phyloP scores from a whole-genome alignment of 108 stramenopile genomes.

The Craspedostauros australis region DNA sequence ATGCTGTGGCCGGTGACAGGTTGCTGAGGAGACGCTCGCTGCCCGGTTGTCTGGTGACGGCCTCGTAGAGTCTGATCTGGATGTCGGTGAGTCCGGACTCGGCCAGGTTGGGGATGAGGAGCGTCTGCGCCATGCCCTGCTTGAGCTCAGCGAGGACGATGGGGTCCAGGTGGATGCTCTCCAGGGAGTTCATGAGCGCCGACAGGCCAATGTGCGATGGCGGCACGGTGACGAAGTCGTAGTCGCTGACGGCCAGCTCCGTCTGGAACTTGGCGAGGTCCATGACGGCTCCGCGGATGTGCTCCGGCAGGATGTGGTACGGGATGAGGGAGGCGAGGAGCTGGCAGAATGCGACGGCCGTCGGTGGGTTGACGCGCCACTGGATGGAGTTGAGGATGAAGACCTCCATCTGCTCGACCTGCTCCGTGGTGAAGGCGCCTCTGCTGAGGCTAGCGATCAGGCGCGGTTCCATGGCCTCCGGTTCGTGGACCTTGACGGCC shows the following conservation, averaged over 20 bases:
- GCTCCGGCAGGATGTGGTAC: background rate
- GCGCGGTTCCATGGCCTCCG: slow-evolving; percentile 44
- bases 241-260: slow-evolving; percentile 17
- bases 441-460: slow-evolving; percentile 43
- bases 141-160: background rate
- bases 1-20: no score
- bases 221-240: slow-evolving; percentile 1
- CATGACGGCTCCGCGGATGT: slow-evolving; percentile 11
- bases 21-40: background rate
- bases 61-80: slow-evolving; percentile 7
- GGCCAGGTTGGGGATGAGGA: background rate
- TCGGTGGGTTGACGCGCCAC: slow-evolving; percentile 56
- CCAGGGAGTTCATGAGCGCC: slow-evolving; percentile 28
- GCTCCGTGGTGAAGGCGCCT: slow-evolving; percentile 38
- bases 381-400: slow-evolving; percentile 39
- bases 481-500: slow-evolving; percentile 58
- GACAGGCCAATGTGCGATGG: slow-evolving; percentile 27
- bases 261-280: slow-evolving; percentile 29
- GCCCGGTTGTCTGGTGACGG: slow-evolving; percentile 2
- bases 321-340: slow-evolving; percentile 20
- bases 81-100: slow-evolving; percentile 1
- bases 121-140: background rate
- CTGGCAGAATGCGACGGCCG: slow-evolving; percentile 25
- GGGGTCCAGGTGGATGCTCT: slow-evolving; percentile 9
- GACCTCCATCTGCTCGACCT: slow-evolving; percentile 41